Conservation (phyloP, 352 stramenopile species). For the Phytophthora colocasiae region DNA sequence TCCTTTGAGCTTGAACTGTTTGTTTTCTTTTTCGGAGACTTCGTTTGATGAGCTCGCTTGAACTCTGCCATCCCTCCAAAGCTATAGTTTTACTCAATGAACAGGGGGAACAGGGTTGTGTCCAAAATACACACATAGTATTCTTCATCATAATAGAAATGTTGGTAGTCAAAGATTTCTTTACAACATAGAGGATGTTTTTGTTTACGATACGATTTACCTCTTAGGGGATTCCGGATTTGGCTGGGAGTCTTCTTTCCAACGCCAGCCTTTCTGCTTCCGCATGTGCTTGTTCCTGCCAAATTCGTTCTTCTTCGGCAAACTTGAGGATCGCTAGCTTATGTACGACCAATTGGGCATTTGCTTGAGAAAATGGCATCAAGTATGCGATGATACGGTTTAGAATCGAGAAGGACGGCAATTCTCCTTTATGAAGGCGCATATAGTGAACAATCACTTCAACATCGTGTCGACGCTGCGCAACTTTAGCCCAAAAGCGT, state of each 20-base stretch:
- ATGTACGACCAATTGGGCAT: constrained; percentile 21
- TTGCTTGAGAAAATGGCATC: constrained; percentile 46
- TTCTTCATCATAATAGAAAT: too few relatives aligned
- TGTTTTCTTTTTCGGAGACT: constrained; percentile 5
- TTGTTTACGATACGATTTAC: neutral
- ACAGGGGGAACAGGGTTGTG: too few relatives aligned
- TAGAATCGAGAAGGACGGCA: constrained; percentile 50
- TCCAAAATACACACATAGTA: too few relatives aligned
- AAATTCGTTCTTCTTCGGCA: constrained; percentile 42
- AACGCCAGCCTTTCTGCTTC: constrained; percentile 16
- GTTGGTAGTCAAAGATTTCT: too few relatives aligned
- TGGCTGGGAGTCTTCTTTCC: constrained; percentile 7
- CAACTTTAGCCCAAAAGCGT: constrained; percentile 50
- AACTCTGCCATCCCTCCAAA: too few relatives aligned
- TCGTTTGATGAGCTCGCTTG: neutral
- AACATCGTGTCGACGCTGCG: constrained; percentile 48
- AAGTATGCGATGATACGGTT: constrained; percentile 44
- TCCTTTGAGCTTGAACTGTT: neutral
- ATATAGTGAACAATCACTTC: constrained; percentile 71
- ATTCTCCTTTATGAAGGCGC: constrained; percentile 56
- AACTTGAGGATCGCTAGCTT: constrained; percentile 33
- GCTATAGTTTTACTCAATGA: too few relatives aligned
- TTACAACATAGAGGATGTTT: too few relatives aligned
- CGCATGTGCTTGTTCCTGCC: constrained; percentile 31
- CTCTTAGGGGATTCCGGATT: neutral